These are phyloP conservation scores for Rutstroemia sp. DNA, from an alignment of 2,329 filamentous ascomycete species.

Conservation along the genomic window DNA sequence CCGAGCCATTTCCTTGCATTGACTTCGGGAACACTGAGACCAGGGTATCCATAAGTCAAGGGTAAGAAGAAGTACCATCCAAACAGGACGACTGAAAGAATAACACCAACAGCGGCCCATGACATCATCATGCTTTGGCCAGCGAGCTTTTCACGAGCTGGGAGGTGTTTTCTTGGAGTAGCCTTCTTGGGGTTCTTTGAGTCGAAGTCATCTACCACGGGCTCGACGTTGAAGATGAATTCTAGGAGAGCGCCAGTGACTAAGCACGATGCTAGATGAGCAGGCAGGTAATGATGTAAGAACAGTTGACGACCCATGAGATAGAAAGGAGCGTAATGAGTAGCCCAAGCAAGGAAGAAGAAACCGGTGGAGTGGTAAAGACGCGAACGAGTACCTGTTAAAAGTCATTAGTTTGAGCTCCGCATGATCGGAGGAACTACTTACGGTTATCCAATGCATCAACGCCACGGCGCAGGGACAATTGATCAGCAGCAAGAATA, in stretches of 20 bases:
- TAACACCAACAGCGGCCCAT: conserved; percentile 70
- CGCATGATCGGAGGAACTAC: conserved; percentile 33
- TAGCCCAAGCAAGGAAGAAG: conserved; percentile 97
- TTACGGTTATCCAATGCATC: conserved; percentile 90
- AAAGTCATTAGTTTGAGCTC: conserved; percentile 26
- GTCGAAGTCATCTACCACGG: conserved; percentile 48
- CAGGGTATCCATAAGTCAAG: conserved; percentile 90
- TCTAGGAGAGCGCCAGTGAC: conserved; percentile 89
- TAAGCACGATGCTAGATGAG: conserved; percentile 82
- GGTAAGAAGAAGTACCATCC: conserved; percentile 93
- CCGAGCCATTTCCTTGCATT: conserved; percentile 87
- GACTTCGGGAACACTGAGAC: conserved; percentile 71
- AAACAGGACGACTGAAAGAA: conserved; percentile 61
- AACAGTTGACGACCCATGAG: conserved; percentile 98
- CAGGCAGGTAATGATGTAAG: conserved; percentile 93
- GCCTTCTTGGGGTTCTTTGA: conserved; percentile 37
- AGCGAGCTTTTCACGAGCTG: conserved; percentile 74
- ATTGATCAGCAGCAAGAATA: conserved; percentile 85
- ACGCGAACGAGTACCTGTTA: conserved; percentile 73
- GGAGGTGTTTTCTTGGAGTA: conserved; percentile 51
- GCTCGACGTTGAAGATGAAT: conserved; percentile 91
- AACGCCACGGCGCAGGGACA: conserved; percentile 85
- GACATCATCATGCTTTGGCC: conserved; percentile 68
- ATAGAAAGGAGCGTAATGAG: conserved; percentile 95
- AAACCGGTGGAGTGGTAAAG: conserved; percentile 98